A percentile compares a stretch with the other conserved stretches of the same genome.
Conservation (phyloP, 345 rosid species). For the Arabis hirsuta region DNA sequence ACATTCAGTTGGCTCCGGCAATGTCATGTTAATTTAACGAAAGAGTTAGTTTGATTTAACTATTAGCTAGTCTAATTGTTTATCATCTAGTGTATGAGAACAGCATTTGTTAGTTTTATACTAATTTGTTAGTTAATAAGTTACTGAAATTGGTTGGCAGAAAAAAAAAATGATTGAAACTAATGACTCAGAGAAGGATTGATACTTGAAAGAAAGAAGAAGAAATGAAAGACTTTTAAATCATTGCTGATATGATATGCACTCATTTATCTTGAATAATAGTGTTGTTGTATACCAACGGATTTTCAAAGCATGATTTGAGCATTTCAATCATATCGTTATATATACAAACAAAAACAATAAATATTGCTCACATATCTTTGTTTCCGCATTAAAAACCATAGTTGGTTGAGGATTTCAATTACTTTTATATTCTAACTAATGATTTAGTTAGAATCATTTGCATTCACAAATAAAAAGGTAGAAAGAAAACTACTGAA, state of each 20-base stretch:
- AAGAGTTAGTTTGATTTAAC: constrained; percentile 2
- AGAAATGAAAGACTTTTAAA: not conserved
- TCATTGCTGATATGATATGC: not conserved
- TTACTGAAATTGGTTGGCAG: not conserved
- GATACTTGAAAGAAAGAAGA: not conserved
- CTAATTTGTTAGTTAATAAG: not conserved
- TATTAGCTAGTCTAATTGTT: not conserved
- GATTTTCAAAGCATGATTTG: constrained; percentile 27
- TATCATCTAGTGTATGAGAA: constrained; percentile 1
- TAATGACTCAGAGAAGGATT: not conserved
- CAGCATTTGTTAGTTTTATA: not conserved
- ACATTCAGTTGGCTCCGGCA: too few relatives aligned
- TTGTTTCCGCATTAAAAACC: constrained; percentile 32
- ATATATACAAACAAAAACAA: constrained; percentile 15
- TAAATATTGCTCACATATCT: constrained; percentile 22
- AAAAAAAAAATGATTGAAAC: too few relatives aligned
- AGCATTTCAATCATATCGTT: constrained; percentile 8
- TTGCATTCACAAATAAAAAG: constrained; percentile 31
- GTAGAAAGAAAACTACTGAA: constrained; percentile 9
- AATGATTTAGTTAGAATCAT: constrained; percentile 30
- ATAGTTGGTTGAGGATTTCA: constrained; percentile 7
- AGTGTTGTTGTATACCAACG: not conserved
- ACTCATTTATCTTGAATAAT: not conserved
- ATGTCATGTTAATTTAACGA: too few relatives aligned
- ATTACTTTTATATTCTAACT: not conserved